Base-by-base conservation (phyloP, 148 eudicot species). In the Cornus kousa region DNA sequence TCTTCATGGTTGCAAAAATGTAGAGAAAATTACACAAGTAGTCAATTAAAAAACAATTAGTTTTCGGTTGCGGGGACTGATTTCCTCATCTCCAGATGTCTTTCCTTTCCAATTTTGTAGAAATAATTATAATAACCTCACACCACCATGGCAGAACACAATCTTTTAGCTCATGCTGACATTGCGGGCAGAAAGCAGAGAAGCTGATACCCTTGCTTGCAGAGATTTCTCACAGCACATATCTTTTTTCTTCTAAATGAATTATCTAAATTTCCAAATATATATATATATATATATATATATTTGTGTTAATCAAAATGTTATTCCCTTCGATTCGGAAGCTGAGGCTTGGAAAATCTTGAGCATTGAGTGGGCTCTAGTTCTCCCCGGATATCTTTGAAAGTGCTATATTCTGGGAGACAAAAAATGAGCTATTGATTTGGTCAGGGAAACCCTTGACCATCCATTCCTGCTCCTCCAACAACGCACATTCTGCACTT, bases 261-360 rank as follows among this genome's bases (percentile, higher is more conserved):
- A 9, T 75, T 68, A n/a, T 62, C 55, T 33, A 43, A 48, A 46
- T 46, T n/a, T 48, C 28, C 32, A 35, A 4, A n/a, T n/a, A n/a
- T n/a, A n/a, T n/a, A n/a, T n/a, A n/a, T n/a, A n/a, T n/a, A n/a
- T n/a, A n/a, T n/a, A n/a, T n/a, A n/a, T n/a, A n/a, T n/a, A n/a
- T n/a, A n/a, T n/a, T n/a, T n/a, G n/a, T n/a, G n/a, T n/a, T 62
- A 17, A 62, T 19, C 17, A 9, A 70, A 20, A 24, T 72, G 3
- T 48, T 24, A 64, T 64, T 19, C 19, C 68, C 24, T 55, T 62
- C 17, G 32, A 74, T 40, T 37, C 22, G n/a, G n/a, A 74, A 33
- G 69, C 65, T 75, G 28, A 65, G 57, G 70, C 66, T 75, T 22
- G 65, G 66, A 0, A 40, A 75, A 75, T 40, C 22, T 65, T 64